A percentile compares a stretch with the other conserved stretches of the same genome.
phyloP scores from a whole-genome alignment of 2,329 filamentous ascomycete genomes.

The Pyricularia pennisetigena region DNA sequence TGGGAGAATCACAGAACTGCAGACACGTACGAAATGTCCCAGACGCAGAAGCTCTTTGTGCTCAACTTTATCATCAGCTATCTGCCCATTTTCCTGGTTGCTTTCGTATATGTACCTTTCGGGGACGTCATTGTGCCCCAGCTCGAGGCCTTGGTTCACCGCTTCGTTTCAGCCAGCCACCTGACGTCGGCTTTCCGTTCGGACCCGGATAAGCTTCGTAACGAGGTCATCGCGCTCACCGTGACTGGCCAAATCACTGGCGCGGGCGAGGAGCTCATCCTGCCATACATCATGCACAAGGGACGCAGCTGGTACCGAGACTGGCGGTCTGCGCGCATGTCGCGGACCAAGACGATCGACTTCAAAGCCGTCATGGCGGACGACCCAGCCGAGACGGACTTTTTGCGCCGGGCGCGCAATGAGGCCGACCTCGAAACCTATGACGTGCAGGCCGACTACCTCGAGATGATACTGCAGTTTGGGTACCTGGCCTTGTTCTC shows the following conservation, averaged over 20 bases:
- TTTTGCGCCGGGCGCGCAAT: slow-evolving; percentile 53
- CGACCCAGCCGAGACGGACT: slow-evolving; percentile 50
- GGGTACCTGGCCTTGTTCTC: slow-evolving; percentile 66
- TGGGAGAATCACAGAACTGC: slow-evolving; percentile 70
- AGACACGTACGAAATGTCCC: slow-evolving; percentile 56
- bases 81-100: slow-evolving; percentile 1
- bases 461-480: slow-evolving; percentile 66
- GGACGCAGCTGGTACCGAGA: slow-evolving; percentile 34
- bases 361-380: slow-evolving; percentile 41
- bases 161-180: slow-evolving; percentile 40
- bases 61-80: slow-evolving; percentile 3
- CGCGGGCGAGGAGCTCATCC: slow-evolving; percentile 60
- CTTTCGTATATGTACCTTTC: slow-evolving; percentile 27
- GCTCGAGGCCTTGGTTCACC: slow-evolving; percentile 49
- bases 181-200: slow-evolving; percentile 47
- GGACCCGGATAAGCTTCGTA: slow-evolving; percentile 54
- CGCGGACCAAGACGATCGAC: slow-evolving; percentile 19
- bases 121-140: slow-evolving; percentile 57
- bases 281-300: slow-evolving; percentile 58
- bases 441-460: slow-evolving; percentile 63
- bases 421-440: slow-evolving; percentile 60
- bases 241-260: slow-evolving; percentile 64
- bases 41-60: slow-evolving; percentile 66
- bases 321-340: slow-evolving; percentile 22
- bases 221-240: slow-evolving; percentile 67